Conservation (phyloP, 2,329 filamentous ascomycete genomes). For the Talaromyces sp. region DNA sequence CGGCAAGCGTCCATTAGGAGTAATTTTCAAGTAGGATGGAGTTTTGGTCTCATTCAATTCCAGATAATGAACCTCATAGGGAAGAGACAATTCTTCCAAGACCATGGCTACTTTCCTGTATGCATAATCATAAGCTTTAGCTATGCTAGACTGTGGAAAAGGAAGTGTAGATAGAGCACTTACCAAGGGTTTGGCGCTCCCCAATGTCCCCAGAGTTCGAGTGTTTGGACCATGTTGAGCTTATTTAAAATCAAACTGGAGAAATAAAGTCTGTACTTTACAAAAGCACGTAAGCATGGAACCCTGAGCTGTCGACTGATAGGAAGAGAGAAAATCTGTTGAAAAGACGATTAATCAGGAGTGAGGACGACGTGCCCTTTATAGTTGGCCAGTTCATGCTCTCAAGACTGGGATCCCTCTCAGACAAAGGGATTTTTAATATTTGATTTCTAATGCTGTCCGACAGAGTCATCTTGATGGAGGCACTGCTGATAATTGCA, state of each 20-base stretch:
- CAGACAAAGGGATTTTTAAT: background rate
- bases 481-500: background rate
- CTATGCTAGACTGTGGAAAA: background rate
- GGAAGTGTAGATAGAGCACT: background rate
- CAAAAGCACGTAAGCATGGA: background rate
- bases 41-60: constrained; percentile 22
- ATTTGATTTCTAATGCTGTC: background rate
- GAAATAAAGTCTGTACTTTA: background rate
- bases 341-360: background rate
- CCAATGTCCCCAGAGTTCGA: constrained; percentile 21
- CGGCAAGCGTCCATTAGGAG: constrained; percentile 16
- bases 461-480: background rate
- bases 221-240: constrained; percentile 4
- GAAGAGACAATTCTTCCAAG: constrained; percentile 27
- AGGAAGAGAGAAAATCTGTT: background rate
- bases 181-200: constrained; percentile 28
- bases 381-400: background rate
- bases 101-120: constrained; percentile 25
- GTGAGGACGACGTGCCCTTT: background rate
- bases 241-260: background rate
- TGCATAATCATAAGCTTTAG: background rate
- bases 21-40: constrained; percentile 9
- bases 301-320: background rate
- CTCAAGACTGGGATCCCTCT: background rate
- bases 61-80: constrained; percentile 22